Evolutionary conservation across 2,329 filamentous ascomycete genomes (phyloP).

Genomic region (Mycogone perniciosa): DNA sequence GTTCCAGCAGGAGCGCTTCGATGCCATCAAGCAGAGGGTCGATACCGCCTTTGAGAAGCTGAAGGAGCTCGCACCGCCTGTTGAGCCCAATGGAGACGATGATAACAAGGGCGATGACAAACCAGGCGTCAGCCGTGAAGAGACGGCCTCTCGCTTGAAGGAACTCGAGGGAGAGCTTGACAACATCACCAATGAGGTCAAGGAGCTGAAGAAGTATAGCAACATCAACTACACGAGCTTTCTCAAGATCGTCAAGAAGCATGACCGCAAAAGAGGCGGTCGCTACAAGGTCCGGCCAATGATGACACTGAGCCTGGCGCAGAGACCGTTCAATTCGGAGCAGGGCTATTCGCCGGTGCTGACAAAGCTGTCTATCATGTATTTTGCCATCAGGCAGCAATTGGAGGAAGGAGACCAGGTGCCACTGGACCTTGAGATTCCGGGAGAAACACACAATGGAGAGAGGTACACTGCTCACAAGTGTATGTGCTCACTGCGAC

Average conservation of each 20-base stretch:
- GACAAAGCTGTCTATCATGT: constrained; percentile 89
- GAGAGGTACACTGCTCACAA: constrained; percentile 82
- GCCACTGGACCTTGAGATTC: constrained; percentile 43
- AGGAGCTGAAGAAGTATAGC: constrained; percentile 90
- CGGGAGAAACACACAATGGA: constrained; percentile 53
- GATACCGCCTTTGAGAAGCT: constrained; percentile 61
- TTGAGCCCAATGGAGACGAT: constrained; percentile 43
- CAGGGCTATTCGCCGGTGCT: constrained; percentile 80
- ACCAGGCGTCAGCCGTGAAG: constrained; percentile 39
- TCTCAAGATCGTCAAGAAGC: constrained; percentile 97
- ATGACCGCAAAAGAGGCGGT: constrained; percentile 85
- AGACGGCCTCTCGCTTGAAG: constrained; percentile 50
- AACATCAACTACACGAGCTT: constrained; percentile 97
- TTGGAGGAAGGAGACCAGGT: constrained; percentile 52
- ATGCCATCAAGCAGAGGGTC: constrained; percentile 45
- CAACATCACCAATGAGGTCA: constrained; percentile 80
- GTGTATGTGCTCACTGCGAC: constrained; percentile 49
- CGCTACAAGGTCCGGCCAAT: constrained; percentile 85
- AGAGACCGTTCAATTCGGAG: constrained; percentile 90
- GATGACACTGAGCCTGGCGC: constrained; percentile 82
- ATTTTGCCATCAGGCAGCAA: constrained; percentile 85
- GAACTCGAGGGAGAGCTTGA: constrained; percentile 77
- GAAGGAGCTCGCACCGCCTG: constrained; percentile 65
- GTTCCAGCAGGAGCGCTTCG: constrained; percentile 79
- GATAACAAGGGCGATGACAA: constrained; percentile 15